Conservation (phyloP, 257 asterid species). For the Echium plantagineum region DNA sequence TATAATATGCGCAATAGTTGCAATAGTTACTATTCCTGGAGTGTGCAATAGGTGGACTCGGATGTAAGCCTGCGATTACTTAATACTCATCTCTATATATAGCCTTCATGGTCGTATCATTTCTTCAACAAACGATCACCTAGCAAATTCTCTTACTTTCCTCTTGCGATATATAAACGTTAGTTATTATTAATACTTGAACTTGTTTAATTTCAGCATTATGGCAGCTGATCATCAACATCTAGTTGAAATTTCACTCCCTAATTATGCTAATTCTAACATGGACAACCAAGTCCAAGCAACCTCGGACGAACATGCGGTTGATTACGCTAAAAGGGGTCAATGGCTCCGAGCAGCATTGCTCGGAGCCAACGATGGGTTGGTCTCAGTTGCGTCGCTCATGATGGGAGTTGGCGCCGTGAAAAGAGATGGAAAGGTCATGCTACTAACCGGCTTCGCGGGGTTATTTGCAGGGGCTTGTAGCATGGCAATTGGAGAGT, state of each 20-base stretch:
- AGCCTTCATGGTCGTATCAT: neutral
- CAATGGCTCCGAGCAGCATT: constrained; percentile 51
- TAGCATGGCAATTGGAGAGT: constrained; percentile 49
- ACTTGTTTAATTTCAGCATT: neutral
- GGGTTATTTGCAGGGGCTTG: constrained; percentile 47
- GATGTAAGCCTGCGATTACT: no score
- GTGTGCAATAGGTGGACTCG: no score
- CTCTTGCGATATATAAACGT: neutral
- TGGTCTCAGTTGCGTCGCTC: constrained; percentile 40
- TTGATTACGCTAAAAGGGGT: constrained; percentile 12
- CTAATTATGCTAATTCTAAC: neutral
- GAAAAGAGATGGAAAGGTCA: constrained; percentile 31
- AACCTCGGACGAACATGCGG: neutral
- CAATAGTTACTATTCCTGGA: no score
- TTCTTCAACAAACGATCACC: neutral
- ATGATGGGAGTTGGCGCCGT: constrained; percentile 48
- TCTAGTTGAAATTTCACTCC: constrained; percentile 1
- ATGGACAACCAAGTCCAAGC: neutral
- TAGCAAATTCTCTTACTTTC: neutral
- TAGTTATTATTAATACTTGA: no score
- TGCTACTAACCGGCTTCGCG: constrained; percentile 46
- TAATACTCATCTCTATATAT: no score
- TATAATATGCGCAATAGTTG: no score
- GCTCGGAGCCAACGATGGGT: constrained; percentile 43
- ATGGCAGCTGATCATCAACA: neutral